Base-by-base conservation (phyloP, 768 basidiomycete genomes). In the Boletales sp. region DNA sequence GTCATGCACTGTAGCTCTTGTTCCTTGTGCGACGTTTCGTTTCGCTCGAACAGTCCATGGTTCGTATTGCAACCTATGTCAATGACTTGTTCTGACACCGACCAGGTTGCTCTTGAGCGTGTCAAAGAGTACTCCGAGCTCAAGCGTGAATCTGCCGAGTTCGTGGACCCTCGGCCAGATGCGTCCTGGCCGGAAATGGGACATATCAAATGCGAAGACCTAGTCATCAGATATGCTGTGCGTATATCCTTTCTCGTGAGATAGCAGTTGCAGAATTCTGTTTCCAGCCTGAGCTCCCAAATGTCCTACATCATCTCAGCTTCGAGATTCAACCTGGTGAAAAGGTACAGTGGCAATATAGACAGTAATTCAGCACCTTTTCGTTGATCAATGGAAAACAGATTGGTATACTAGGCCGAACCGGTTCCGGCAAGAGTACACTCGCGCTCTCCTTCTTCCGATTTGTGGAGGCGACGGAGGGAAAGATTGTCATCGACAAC, bases 81-180 rank as follows among this genome's bases (percentile, higher is more conserved):
- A 11, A 46, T 36, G 19, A 28, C 17, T 34, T 39, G 43, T 9
- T 17, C 46, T 55, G 21, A 54, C 49, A 35, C 48, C 14, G 30
- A 42, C 14, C 48, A 88, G 87, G 87, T 91, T 56, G 85, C 89
- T 31, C 71, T 92, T 33, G 92, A 94, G 66, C 86, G 94, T 45
- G 81, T 95, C 65, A 93, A 93, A 63, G 94, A 95, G 70, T 94
- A 87, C 64, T 87, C 91, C 5, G 88, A 92, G 56, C 69, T 94
- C 28, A 65, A 73, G 37, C 78, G 78, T 25, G 94, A 97, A 71
- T 78, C 85, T 9, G 75, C 91, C 2, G 94, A 97, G 64, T 90
- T 86, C 60, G 65, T 90, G 38, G 91, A 96, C 51, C 91, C 90
- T 4, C 74, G 91, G n/a, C 93, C 94, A 5, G 75, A 83, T 1